These are phyloP conservation scores for Orbilia brochopaga DNA, from an alignment of 2,329 filamentous ascomycete species.

Conservation along the genomic window DNA sequence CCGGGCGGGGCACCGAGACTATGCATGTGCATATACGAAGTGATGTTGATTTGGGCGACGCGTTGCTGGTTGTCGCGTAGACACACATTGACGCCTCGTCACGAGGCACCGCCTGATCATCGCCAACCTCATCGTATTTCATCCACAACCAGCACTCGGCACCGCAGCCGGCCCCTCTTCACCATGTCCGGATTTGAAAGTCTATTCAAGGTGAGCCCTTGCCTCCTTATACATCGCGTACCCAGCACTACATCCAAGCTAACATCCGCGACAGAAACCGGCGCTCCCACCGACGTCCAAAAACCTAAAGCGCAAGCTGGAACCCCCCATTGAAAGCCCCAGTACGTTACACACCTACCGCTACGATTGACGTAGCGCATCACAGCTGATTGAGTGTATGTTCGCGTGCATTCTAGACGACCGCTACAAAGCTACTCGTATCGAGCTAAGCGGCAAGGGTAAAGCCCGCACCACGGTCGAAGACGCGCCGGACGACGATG, in stretches of 20 bases:
- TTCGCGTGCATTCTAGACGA: constrained; percentile 61
- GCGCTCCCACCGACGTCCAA: constrained; percentile 57
- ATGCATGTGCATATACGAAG: too few relatives aligned
- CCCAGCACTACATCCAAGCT: neutral
- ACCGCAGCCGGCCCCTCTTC: too few relatives aligned
- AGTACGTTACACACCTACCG: constrained; percentile 60
- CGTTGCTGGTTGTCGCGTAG: too few relatives aligned
- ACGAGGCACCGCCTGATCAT: too few relatives aligned
- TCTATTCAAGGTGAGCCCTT: constrained; percentile 42
- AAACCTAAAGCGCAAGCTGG: constrained; percentile 67
- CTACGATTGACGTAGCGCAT: neutral
- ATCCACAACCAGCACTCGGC: too few relatives aligned
- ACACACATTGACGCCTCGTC: too few relatives aligned
- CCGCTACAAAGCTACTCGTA: constrained; percentile 69
- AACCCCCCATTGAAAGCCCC: constrained; percentile 66
- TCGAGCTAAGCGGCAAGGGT: constrained; percentile 60
- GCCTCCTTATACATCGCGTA: too few relatives aligned
- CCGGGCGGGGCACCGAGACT: too few relatives aligned
- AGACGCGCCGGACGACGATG: constrained; percentile 60
- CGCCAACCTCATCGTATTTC: too few relatives aligned
- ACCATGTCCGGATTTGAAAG: constrained; percentile 51
- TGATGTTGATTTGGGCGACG: too few relatives aligned
- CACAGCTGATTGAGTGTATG: constrained; percentile 5
- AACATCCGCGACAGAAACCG: constrained; percentile 49
- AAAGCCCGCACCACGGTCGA: constrained; percentile 58